Conservation (phyloP, 495 filamentous ascomycete species). For the Paragyromitra xinjiangensis region DNA sequence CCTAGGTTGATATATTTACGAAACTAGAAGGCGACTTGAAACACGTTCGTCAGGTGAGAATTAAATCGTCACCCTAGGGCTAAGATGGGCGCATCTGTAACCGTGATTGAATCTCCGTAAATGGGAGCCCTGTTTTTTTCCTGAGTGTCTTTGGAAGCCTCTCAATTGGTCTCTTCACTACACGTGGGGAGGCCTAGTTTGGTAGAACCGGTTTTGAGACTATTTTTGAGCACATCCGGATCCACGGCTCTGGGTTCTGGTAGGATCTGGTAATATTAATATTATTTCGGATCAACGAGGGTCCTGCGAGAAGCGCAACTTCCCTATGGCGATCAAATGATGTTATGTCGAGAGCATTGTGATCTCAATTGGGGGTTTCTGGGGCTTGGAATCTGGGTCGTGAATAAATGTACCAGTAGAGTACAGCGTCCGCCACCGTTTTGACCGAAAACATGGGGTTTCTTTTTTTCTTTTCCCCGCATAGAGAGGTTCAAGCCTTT, state of each 20-base stretch:
- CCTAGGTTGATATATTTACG: background rate
- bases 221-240: background rate
- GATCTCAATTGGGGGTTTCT: background rate
- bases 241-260: constrained; percentile 13
- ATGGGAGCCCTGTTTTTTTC: background rate
- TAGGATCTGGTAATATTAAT: constrained; percentile 9
- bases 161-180: background rate
- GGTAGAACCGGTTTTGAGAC: background rate
- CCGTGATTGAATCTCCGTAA: background rate
- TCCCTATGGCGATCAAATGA: background rate
- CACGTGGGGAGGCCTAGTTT: constrained; percentile 1
- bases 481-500: too few species aligned
- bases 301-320: background rate
- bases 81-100: background rate
- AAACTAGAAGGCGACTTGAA: background rate
- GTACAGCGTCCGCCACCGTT: background rate
- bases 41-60: background rate
- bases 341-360: background rate
- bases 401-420: background rate
- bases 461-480: too few species aligned
- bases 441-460: background rate
- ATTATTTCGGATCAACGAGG: background rate
- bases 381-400: background rate
- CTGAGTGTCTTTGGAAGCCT: background rate
- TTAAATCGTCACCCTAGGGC: background rate